A percentile compares a stretch with the other conserved stretches of the same genome.
phyloP scores from a whole-genome alignment of 768 basidiomycete species.

The Gelatoporia subvermispora region DNA sequence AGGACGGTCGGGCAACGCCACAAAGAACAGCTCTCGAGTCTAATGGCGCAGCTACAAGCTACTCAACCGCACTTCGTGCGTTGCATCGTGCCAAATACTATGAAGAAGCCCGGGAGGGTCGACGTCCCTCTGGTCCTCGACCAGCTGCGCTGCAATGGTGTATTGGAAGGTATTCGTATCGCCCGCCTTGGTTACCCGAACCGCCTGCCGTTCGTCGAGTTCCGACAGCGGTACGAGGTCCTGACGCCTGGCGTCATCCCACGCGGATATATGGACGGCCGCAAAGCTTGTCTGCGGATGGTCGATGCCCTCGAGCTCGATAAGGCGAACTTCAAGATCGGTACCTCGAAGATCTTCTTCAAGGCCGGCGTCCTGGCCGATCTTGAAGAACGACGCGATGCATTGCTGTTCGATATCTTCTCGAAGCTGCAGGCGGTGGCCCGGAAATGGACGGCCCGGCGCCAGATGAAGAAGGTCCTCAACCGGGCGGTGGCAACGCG shows the following conservation, averaged over 20 bases:
- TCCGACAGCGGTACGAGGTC: slow-evolving; percentile 94
- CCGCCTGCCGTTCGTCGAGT: slow-evolving; percentile 93
- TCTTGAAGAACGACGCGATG: slow-evolving; percentile 88
- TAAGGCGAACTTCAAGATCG: slow-evolving; percentile 79
- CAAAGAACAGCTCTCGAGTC: slow-evolving; percentile 87
- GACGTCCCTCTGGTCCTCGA: slow-evolving; percentile 95
- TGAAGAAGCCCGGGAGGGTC: slow-evolving; percentile 87
- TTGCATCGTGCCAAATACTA: slow-evolving; percentile 92
- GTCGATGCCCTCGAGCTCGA: slow-evolving; percentile 87
- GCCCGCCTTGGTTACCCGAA: slow-evolving; percentile 97
- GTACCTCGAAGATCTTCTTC: slow-evolving; percentile 98
- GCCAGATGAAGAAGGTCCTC: slow-evolving; percentile 92
- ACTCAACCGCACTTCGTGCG: slow-evolving; percentile 98
- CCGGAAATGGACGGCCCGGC: slow-evolving; percentile 77
- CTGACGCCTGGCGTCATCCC: slow-evolving; percentile 92
- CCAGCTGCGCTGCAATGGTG: slow-evolving; percentile 97
- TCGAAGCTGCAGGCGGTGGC: slow-evolving; percentile 82
- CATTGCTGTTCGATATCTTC: slow-evolving; percentile 84
- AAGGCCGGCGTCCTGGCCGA: slow-evolving; percentile 97
- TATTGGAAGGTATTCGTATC: slow-evolving; percentile 96
- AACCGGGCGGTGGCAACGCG: slow-evolving; percentile 88
- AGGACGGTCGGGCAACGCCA: slow-evolving; percentile 93
- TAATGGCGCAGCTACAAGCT: slow-evolving; percentile 87
- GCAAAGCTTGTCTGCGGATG: slow-evolving; percentile 90
- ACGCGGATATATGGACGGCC: slow-evolving; percentile 95